phyloP scores from a whole-genome alignment of 805 yeast species.

The Maudiozyma barnettii region DNA sequence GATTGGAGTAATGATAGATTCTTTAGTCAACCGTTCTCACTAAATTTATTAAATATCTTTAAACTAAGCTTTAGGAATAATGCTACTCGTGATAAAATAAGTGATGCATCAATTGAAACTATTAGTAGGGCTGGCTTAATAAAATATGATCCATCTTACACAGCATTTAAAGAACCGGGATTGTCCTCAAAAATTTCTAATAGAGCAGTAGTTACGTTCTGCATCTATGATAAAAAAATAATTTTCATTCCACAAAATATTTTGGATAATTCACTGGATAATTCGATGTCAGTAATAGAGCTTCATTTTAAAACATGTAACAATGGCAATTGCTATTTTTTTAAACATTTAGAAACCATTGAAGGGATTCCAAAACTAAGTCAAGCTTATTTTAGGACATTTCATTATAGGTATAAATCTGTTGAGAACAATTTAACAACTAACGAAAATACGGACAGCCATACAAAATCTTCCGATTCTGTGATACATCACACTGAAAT shows the following conservation, averaged over 20 bases:
- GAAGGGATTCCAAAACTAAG: not conserved
- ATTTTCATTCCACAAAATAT: constrained; percentile 11
- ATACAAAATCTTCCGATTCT: not conserved
- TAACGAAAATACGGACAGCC: not conserved
- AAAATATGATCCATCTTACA: constrained; percentile 42
- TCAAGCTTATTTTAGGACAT: not conserved
- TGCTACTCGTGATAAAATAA: not conserved
- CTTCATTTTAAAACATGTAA: constrained; percentile 34
- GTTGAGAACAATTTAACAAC: no score
- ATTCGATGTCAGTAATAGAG: constrained; percentile 28
- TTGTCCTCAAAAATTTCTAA: constrained; percentile 2
- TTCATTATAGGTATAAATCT: no score
- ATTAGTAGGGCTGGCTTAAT: constrained; percentile 49
- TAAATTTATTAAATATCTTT: constrained; percentile 6
- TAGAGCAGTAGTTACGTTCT: constrained; percentile 40
- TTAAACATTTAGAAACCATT: constrained; percentile 8
- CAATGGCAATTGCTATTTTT: constrained; percentile 19
- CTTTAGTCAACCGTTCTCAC: constrained; percentile 14
- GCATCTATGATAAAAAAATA: constrained; percentile 48
- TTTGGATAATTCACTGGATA: not conserved
- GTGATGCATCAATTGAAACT: constrained; percentile 4
- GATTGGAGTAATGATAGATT: constrained; percentile 18
- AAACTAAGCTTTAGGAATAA: constrained; percentile 1
- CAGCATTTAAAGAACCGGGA: constrained; percentile 11
- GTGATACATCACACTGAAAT: constrained; percentile 2